phyloP scores from a whole-genome alignment of 2,329 filamentous ascomycete genomes.

The Dactylonectria estremocensis region DNA sequence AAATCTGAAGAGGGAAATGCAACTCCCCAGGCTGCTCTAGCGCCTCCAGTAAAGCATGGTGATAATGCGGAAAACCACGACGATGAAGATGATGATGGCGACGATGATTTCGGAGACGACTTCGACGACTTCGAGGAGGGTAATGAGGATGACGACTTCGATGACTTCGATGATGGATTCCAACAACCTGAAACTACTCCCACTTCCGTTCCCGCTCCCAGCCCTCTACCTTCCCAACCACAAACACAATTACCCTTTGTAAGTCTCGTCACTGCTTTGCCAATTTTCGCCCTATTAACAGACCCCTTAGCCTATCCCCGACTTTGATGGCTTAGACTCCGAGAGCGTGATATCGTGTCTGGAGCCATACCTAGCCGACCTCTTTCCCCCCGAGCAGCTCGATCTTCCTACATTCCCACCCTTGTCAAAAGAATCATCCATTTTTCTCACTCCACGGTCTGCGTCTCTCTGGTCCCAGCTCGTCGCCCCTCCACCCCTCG shows the following conservation, averaged over 20 bases:
- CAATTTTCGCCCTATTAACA: conserved; percentile 41
- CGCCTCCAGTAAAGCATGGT: conserved; percentile 35
- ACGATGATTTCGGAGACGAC: conserved; percentile 68
- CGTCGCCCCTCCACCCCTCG: conserved; percentile 92
- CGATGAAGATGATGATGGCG: conserved; percentile 45
- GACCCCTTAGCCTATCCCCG: conserved; percentile 72
- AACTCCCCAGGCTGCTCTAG: conserved; percentile 42
- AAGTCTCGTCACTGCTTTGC: conserved; percentile 42
- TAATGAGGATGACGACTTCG: conserved; percentile 70
- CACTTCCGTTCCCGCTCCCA: conserved; percentile 47
- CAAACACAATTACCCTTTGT: conserved; percentile 63
- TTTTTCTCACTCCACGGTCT: conserved; percentile 88
- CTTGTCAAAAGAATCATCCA: conserved; percentile 69
- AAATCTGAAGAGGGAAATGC: conserved; percentile 49
- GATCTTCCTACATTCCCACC: conserved; percentile 66
- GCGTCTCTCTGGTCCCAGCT: conserved; percentile 97
- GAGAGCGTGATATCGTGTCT: conserved; percentile 74
- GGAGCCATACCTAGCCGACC: conserved; percentile 76
- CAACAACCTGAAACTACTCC: conserved; percentile 66
- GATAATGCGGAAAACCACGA: conserved; percentile 45
- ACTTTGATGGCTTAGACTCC: conserved; percentile 74
- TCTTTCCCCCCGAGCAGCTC: conserved; percentile 74
- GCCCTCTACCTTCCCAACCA: conserved; percentile 54
- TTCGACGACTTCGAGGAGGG: conserved; percentile 76
- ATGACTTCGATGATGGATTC: conserved; percentile 82